Conservation (phyloP, 768 basidiomycete species). For the Boletus pseudopeckii region DNA sequence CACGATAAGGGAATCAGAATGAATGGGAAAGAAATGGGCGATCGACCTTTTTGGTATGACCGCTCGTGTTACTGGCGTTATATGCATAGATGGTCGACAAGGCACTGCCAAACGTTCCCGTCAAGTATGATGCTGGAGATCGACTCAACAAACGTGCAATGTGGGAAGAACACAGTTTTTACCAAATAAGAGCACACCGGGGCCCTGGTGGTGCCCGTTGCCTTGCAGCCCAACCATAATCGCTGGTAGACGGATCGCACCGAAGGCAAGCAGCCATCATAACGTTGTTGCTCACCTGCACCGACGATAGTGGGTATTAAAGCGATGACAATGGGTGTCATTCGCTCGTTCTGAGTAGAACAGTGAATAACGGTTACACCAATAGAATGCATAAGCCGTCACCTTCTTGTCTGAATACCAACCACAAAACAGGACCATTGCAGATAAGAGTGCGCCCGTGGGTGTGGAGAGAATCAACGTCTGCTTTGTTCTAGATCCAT, state of each 20-base stretch:
- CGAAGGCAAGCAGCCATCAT: neutral
- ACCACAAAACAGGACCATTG: constrained; percentile 50
- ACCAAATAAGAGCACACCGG: constrained; percentile 52
- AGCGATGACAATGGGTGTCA: constrained; percentile 58
- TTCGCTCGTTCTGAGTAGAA: constrained; percentile 46
- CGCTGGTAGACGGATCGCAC: constrained; percentile 25
- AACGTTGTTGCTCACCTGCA: constrained; percentile 34
- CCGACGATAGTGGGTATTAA: constrained; percentile 59
- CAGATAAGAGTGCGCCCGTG: constrained; percentile 46
- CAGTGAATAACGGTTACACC: neutral
- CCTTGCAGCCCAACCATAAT: constrained; percentile 54
- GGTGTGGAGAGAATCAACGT: constrained; percentile 60
- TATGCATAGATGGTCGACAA: constrained; percentile 61
- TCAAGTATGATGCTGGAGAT: constrained; percentile 44
- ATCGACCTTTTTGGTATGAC: constrained; percentile 59
- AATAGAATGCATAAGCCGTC: neutral
- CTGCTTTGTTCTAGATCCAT: constrained; percentile 49
- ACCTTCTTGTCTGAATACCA: constrained; percentile 69
- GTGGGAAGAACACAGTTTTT: neutral
- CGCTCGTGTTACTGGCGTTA: constrained; percentile 61
- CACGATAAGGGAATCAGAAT: neutral
- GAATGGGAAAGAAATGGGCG: neutral
- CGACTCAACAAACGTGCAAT: neutral
- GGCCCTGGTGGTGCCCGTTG: constrained; percentile 46
- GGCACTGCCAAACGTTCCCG: constrained; percentile 57